These are phyloP conservation scores for Croton laevigatus DNA, from an alignment of 441 rosid genomes.

Conservation along the genomic window DNA sequence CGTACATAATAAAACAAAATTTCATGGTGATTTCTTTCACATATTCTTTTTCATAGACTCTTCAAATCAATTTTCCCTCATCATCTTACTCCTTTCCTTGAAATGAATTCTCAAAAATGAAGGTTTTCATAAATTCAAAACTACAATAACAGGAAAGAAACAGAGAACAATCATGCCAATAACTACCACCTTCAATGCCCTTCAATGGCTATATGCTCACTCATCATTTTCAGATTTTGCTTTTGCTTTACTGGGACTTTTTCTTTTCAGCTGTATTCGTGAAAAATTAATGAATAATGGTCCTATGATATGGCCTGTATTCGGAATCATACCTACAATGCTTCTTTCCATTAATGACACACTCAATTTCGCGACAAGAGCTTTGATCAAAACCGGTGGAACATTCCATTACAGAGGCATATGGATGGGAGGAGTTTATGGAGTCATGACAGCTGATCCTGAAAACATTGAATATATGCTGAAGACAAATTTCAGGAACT, in stretches of 20 bases:
- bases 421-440: slow-evolving; percentile 54
- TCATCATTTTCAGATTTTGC: slow-evolving; percentile 40
- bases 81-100: neutral
- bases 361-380: slow-evolving; percentile 39
- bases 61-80: neutral
- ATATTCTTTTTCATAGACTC: neutral
- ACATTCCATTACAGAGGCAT: slow-evolving; percentile 49
- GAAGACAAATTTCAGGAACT: slow-evolving; percentile 63
- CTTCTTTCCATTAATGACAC: slow-evolving; percentile 30
- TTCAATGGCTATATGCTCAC: slow-evolving; percentile 29
- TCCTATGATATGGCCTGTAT: slow-evolving; percentile 60
- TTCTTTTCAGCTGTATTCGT: slow-evolving; percentile 44
- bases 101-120: neutral
- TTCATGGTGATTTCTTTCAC: neutral
- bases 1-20: neutral
- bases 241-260: slow-evolving; percentile 41
- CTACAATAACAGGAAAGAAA: neutral
- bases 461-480: slow-evolving; percentile 62
- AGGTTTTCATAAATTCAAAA: neutral
- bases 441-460: slow-evolving; percentile 54
- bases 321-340: slow-evolving; percentile 51
- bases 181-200: slow-evolving; percentile 16
- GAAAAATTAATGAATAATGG: slow-evolving; percentile 55
- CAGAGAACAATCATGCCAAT: slow-evolving; percentile 11
- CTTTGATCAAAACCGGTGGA: slow-evolving; percentile 44